A percentile compares a stretch with the other conserved stretches of the same genome.
These are phyloP conservation scores for Hymenoscyphus occultus DNA, from an alignment of 2,329 filamentous ascomycete genomes.

Conservation along the genomic window DNA sequence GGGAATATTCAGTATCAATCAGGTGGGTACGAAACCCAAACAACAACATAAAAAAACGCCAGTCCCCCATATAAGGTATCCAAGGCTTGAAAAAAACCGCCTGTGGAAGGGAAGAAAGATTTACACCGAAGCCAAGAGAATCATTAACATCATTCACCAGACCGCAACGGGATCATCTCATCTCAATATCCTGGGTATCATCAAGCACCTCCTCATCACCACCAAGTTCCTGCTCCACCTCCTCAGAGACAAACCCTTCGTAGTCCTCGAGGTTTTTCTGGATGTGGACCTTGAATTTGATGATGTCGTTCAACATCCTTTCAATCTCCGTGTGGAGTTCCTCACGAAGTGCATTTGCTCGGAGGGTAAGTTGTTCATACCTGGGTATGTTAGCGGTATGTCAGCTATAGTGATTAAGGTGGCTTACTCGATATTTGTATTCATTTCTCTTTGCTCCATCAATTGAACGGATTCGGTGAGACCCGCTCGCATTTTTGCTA, in stretches of 20 bases:
- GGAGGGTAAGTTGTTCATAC: slow-evolving; percentile 87
- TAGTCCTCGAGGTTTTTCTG: slow-evolving; percentile 92
- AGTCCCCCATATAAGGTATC: background rate
- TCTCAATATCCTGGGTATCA: slow-evolving; percentile 51
- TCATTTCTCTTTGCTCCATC: slow-evolving; percentile 94
- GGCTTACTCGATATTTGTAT: slow-evolving; percentile 85
- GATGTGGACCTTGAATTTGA: slow-evolving; percentile 97
- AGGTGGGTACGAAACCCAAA: background rate
- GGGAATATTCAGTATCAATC: background rate
- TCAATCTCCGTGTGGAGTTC: slow-evolving; percentile 97
- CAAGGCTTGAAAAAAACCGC: background rate
- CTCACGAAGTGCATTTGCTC: slow-evolving; percentile 81
- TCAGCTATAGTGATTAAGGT: background rate
- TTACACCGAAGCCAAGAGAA: background rate
- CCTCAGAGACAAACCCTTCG: slow-evolving; percentile 87
- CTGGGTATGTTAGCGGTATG: slow-evolving; percentile 43
- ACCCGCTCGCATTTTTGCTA: slow-evolving; percentile 85
- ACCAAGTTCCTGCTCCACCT: slow-evolving; percentile 83
- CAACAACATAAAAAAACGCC: background rate
- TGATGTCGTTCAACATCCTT: slow-evolving; percentile 92
- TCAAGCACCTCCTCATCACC: slow-evolving; percentile 53
- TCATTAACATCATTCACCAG: background rate
- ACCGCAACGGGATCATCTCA: slow-evolving; percentile 26
- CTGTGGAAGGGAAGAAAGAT: background rate
- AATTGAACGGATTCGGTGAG: slow-evolving; percentile 84